These are phyloP conservation scores for Canariomyces notabilis DNA, from an alignment of 2,329 filamentous ascomycete genomes.

Conservation along the genomic window DNA sequence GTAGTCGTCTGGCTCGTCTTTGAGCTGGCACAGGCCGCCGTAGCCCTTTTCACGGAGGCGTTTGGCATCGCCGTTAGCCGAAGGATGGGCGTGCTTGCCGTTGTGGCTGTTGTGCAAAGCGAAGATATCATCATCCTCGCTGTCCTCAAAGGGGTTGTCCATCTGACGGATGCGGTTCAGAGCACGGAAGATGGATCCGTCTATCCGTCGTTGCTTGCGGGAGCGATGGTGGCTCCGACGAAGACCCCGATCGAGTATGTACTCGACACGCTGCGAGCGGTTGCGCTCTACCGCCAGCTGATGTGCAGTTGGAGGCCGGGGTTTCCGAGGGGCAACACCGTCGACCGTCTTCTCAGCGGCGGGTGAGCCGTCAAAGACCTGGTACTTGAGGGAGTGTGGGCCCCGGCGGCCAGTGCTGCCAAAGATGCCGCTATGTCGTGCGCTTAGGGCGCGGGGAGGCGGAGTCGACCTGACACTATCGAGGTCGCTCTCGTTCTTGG, in stretches of 20 bases:
- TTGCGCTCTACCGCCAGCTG: constrained; percentile 78
- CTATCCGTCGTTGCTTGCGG: constrained; percentile 55
- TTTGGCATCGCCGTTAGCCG: constrained; percentile 21
- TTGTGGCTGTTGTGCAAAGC: constrained; percentile 23
- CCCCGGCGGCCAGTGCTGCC: constrained; percentile 37
- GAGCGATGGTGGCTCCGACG: constrained; percentile 60
- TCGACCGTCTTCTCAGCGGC: constrained; percentile 50
- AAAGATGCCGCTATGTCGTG: constrained; percentile 31
- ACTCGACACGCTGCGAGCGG: constrained; percentile 72
- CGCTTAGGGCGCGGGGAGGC: constrained; percentile 39
- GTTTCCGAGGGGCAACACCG: constrained; percentile 55
- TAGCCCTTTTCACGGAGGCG: constrained; percentile 53
- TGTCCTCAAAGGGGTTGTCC: constrained; percentile 54
- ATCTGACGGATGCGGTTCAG: constrained; percentile 58
- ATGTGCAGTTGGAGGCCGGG: constrained; percentile 72
- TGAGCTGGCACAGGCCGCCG: constrained; percentile 59
- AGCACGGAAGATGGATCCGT: constrained; percentile 63
- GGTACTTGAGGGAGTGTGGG: constrained; percentile 51
- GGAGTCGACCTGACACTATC: constrained; percentile 51
- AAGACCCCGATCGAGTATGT: constrained; percentile 71
- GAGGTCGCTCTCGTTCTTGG: constrained; percentile 55
- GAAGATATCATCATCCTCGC: constrained; percentile 52
- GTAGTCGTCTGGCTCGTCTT: constrained; percentile 63
- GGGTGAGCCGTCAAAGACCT: constrained; percentile 56
- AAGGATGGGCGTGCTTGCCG: neutral